These are phyloP conservation scores for Penicillium egyptiacum DNA, from an alignment of 495 filamentous ascomycete genomes.

Conservation along the genomic window DNA sequence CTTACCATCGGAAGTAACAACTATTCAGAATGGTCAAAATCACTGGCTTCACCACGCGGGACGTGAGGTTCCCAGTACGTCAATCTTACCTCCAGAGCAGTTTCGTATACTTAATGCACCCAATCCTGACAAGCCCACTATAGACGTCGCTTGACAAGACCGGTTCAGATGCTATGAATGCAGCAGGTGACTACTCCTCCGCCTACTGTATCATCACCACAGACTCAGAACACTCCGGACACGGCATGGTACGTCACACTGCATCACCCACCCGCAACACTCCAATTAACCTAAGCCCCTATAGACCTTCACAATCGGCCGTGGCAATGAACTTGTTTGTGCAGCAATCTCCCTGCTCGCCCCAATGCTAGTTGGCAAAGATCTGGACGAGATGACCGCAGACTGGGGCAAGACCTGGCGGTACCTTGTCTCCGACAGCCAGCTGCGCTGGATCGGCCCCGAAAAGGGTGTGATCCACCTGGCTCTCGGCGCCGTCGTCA, in stretches of 20 bases:
- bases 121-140: neutral
- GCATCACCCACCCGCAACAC: neutral
- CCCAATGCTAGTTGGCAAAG: conserved; percentile 67
- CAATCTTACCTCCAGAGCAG: neutral
- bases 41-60: conserved; percentile 73
- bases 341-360: conserved; percentile 75
- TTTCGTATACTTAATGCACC: neutral
- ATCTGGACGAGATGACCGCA: conserved; percentile 70
- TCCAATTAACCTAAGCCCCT: conserved; percentile 3
- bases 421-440: conserved; percentile 83
- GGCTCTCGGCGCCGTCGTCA: conserved; percentile 85
- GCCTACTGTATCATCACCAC: conserved; percentile 92
- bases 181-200: conserved; percentile 87
- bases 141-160: conserved; percentile 92
- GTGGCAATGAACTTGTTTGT: conserved; percentile 93
- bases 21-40: conserved; percentile 66
- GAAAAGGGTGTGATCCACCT: conserved; percentile 96
- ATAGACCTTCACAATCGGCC: conserved; percentile 93
- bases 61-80: conserved; percentile 84
- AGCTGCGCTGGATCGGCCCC: conserved; percentile 92
- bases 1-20: neutral
- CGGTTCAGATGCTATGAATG: conserved; percentile 96
- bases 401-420: conserved; percentile 92
- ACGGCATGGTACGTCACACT: conserved; percentile 71
- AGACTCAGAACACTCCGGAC: conserved; percentile 68